Percentiles rank a stretch among this genome's conserved stretches.
These are phyloP conservation scores for Abelmoschus esculentus DNA, from an alignment of 345 rosid genomes.

Conservation along the genomic window DNA sequence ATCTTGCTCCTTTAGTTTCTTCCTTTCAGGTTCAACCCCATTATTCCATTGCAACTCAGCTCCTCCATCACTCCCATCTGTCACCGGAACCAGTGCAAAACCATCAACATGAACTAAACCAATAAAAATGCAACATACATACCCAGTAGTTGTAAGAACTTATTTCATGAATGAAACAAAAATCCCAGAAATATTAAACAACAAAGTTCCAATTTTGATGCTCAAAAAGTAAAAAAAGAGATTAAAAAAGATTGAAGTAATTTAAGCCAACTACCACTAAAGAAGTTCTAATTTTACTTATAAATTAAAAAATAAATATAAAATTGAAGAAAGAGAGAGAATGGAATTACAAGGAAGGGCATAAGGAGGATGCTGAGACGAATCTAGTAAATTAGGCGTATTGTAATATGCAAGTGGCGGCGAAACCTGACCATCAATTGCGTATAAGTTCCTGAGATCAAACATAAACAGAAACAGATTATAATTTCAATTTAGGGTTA, in stretches of 20 bases:
- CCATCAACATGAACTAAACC: constrained; percentile 70
- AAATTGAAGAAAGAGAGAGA: neutral
- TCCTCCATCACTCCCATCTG: constrained; percentile 45
- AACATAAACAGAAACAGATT: neutral
- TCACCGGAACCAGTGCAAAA: constrained; percentile 45
- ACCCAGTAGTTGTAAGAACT: neutral
- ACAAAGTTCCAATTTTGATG: neutral
- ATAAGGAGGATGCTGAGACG: constrained; percentile 75
- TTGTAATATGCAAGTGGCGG: constrained; percentile 33
- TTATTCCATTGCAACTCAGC: constrained; percentile 53
- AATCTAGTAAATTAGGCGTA: constrained; percentile 40
- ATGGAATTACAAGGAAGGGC: constrained; percentile 59
- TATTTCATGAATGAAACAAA: neutral
- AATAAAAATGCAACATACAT: neutral
- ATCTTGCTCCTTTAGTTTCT: constrained; percentile 60
- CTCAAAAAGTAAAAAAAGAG: neutral
- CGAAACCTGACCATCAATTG: constrained; percentile 45
- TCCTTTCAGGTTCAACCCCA: constrained; percentile 47
- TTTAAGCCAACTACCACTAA: too few species aligned
- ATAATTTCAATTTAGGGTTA: neutral
- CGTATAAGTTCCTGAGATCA: constrained; percentile 33
- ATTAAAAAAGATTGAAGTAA: too few species aligned
- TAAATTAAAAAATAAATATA: neutral
- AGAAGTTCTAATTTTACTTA: too few species aligned
- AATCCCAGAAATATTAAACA: neutral